Evolutionary conservation across 768 basidiomycete species (phyloP), one percentile per base, ranked within the genome.

Genomic region (Kwoniella mangroviensis): DNA sequence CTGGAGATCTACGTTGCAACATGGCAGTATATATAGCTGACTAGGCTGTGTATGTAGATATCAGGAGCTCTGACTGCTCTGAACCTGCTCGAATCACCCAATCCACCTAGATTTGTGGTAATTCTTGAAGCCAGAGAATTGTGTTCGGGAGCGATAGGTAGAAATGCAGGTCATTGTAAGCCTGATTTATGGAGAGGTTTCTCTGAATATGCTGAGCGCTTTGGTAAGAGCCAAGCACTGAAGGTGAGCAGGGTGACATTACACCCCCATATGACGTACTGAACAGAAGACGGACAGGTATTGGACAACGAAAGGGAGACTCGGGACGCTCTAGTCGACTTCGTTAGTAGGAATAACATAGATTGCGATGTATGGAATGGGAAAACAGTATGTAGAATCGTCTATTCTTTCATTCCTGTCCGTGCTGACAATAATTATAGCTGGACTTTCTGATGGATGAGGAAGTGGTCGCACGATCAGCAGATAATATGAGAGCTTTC

Each of bases 101-200:
- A 69, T 41, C 66, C 74, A 42, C 74, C 72, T 15, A 62, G 55
- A 28, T 69, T 84, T 41, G 85, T 90, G 0, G 88, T 89, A 19
- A 84, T 95, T 13, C 81, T 97, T 6, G 94, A 96, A 78, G 94
- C 93, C 2, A 85, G 94, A 75, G 90, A 92, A 57, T 56, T 74
- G 17, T 76, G 72, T 26, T 79, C 78, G 0, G 80, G 80, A 13
- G 80, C 76, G 90, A 94, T 81, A 91, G 93, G 93, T 40, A 84
- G 91, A 54, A 73, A 85, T 61, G 75, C 70, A 43, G 81, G 70
- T 65, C 80, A 70, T 72, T 80, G 66, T 73, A 69, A 75, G 26
- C 77, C 73, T 57, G 70, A 63, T 59, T 15, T 42, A 49, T 75
- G 68, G 68, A 64, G 71, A 22, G 76, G 73, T 3, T 77, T 69